Evolutionary conservation across 768 basidiomycete genomes (phyloP).

Genomic region (Lentinula detonsa): DNA sequence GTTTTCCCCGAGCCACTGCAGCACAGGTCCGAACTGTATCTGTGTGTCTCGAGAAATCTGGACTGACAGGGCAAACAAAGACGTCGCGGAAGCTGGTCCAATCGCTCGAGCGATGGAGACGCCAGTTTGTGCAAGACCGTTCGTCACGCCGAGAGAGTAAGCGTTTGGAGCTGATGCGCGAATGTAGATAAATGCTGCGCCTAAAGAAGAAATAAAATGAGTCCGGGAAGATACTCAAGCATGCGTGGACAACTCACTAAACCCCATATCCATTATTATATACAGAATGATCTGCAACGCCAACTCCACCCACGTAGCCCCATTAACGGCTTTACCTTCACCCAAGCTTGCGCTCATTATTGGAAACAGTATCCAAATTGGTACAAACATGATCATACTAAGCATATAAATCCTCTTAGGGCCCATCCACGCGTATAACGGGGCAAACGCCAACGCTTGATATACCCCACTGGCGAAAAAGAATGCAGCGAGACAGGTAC

Average conservation of each 20-base stretch:
- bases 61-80: slow-evolving; percentile 45
- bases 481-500: slow-evolving; percentile 43
- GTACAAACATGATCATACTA: slow-evolving; percentile 35
- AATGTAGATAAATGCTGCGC: slow-evolving; percentile 37
- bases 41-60: slow-evolving; percentile 9
- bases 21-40: not conserved
- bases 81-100: slow-evolving; percentile 39
- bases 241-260: slow-evolving; percentile 17
- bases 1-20: slow-evolving; percentile 28
- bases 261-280: slow-evolving; percentile 24
- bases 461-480: slow-evolving; percentile 45
- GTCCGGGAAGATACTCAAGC: too few relatives aligned
- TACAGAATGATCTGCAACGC: slow-evolving; percentile 21
- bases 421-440: slow-evolving; percentile 45
- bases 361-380: slow-evolving; percentile 42
- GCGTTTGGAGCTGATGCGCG: slow-evolving; percentile 48
- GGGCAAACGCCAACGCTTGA: slow-evolving; percentile 31
- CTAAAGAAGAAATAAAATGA: not conserved
- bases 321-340: slow-evolving; percentile 12
- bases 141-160: slow-evolving; percentile 49
- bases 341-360: slow-evolving; percentile 41
- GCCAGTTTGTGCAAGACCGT: slow-evolving; percentile 36
- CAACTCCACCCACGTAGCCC: slow-evolving; percentile 22
- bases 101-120: slow-evolving; percentile 35
- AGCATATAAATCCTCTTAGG: slow-evolving; percentile 44